Evolutionary conservation across 1,284 basidiomycete genomes (phyloP).

Genomic region (Tilletia walkeri): DNA sequence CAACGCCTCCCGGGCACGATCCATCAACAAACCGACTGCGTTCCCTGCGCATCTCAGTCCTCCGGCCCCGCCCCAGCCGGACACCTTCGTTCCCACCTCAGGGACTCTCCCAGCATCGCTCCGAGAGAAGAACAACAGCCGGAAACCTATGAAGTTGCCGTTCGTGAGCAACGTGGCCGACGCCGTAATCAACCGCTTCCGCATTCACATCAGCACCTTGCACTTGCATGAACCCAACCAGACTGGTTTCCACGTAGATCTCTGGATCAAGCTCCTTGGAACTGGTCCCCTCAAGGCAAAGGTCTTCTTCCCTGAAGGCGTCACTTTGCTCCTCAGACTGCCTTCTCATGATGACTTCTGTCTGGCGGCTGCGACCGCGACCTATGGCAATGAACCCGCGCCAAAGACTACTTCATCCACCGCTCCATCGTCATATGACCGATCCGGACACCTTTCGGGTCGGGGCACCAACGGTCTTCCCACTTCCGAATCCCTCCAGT

Average conservation of each 20-base stretch:
- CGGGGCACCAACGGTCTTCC: too few species aligned
- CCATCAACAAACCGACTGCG: too few species aligned
- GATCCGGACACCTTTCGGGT: too few species aligned
- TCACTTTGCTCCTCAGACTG: not conserved
- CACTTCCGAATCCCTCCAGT: too few species aligned
- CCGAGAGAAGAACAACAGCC: not conserved
- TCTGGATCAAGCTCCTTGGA: conserved; percentile 2
- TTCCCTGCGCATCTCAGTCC: too few species aligned
- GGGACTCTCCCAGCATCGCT: not conserved
- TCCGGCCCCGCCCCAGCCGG: too few species aligned
- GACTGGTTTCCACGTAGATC: conserved; percentile 14
- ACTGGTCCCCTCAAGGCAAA: conserved; percentile 10
- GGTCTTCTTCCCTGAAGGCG: conserved; percentile 10
- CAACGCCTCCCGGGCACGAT: too few species aligned
- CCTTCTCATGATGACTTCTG: conserved; percentile 4
- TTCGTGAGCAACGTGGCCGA: not conserved
- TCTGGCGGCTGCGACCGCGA: too few species aligned
- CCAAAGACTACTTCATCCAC: not conserved
- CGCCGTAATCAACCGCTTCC: not conserved
- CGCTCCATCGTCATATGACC: too few species aligned
- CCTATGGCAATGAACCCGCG: not conserved
- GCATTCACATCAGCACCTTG: not conserved
- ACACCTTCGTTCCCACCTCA: not conserved
- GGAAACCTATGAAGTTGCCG: not conserved
- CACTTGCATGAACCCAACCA: conserved; percentile 10